A percentile compares a stretch with the other conserved stretches of the same genome.
phyloP scores from a whole-genome alignment of 2,329 filamentous ascomycete genomes.

The Rutstroemia sp. region DNA sequence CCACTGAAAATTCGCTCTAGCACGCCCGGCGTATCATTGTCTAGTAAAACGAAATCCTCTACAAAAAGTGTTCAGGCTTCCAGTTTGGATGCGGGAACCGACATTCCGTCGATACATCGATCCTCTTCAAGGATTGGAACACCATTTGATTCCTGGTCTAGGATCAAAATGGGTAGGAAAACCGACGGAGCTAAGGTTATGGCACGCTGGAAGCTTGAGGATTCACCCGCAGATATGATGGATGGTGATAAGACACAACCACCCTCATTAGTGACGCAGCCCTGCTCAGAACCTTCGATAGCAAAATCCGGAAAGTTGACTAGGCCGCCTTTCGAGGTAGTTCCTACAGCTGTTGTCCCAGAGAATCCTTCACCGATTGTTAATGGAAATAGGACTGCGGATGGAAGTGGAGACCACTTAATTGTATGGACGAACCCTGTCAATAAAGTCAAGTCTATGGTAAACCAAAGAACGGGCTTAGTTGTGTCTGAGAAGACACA shows the following conservation, averaged over 20 bases:
- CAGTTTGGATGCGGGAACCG: conserved; percentile 18
- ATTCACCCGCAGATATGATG: neutral
- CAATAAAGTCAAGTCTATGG: conserved; percentile 41
- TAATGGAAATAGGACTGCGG: conserved; percentile 1
- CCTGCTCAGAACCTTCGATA: conserved; percentile 28
- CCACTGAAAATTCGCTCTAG: neutral
- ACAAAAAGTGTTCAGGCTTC: conserved; percentile 1
- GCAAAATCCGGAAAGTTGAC: conserved; percentile 36
- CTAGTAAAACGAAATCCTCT: too few relatives aligned
- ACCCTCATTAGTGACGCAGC: too few relatives aligned
- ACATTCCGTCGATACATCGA: conserved; percentile 20
- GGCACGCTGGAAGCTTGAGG: too few relatives aligned
- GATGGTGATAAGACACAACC: too few relatives aligned
- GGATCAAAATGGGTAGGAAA: conserved; percentile 30
- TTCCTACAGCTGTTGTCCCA: neutral
- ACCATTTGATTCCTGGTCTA: conserved; percentile 33
- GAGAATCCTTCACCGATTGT: neutral
- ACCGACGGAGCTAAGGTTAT: too few relatives aligned
- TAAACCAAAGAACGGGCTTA: conserved; percentile 52
- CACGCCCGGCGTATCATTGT: neutral
- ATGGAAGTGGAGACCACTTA: conserved; percentile 30
- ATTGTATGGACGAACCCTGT: conserved; percentile 54
- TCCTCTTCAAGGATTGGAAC: conserved; percentile 18
- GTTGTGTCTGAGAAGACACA: conserved; percentile 26
- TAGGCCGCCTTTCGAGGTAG: conserved; percentile 39